Base-by-base conservation (phyloP, 129 eudicot genomes). In the Cynara cardunculus region DNA sequence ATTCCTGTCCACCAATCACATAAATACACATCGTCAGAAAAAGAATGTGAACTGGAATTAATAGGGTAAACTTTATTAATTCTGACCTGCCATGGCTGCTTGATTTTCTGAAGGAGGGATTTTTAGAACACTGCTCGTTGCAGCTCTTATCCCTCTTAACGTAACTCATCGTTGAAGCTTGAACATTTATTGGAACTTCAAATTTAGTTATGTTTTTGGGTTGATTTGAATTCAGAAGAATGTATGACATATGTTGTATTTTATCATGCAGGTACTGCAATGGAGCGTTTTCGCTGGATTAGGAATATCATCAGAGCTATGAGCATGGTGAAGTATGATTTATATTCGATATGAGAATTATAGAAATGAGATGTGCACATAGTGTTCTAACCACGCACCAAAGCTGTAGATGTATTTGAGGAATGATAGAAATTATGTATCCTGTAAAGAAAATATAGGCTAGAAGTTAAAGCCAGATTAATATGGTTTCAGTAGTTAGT, bases 281-380 rank as follows among this genome's bases (percentile, higher is more conserved):
- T 80, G 95, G 95, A 75, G 87, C 92, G 8, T 90, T 88, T 76
- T 90, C 90, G 22, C 68, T 85, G 83, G 90, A 88, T 73, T 90
- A 90, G 79, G 77, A 74, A 18, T n/a, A n/a, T 25, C 32, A 22
- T 41, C 13, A 71, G 69, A 75, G 79, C 79, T 61, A 7, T 73
- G 35, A 9, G 84, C 69, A 72, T 61, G 49, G 28, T 39, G 61
- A 61, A 30, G 59, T 69, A 27, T 64, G 53, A 64, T 67, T 65
- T 75, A 25, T 30, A 68, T 24, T 39, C 24, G 62, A 31, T 16
- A 46, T 37, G 44, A 67, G 61, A 31, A 30, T 49, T 67, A 66
- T 49, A 75, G 39, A 49, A 27, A 62, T 22, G 34, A 31, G 34
- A 46, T 30, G 13, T 46, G 76, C 69, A 67, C 53, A 75, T 67